phyloP scores from a whole-genome alignment of 169 alveolate species.

The Babesia bigemina region DNA sequence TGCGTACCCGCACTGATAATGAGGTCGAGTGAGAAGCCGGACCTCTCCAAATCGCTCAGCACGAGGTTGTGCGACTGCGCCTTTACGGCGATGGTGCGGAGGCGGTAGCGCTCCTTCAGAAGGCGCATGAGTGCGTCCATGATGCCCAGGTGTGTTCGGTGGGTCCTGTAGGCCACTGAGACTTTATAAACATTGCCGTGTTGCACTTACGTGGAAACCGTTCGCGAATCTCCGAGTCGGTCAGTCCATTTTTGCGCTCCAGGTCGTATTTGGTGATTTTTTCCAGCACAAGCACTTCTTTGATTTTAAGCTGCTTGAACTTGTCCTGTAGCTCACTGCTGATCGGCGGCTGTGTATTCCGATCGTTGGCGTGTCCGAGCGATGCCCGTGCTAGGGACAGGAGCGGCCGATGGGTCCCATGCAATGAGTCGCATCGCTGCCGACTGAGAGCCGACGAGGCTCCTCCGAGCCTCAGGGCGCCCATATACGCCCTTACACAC shows the following conservation, averaged over 20 bases:
- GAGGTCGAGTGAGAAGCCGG: constrained; percentile 50
- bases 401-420: background rate
- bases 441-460: no score
- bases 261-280: constrained; percentile 65
- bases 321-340: constrained; percentile 14
- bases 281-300: constrained; percentile 42
- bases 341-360: background rate
- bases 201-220: constrained; percentile 61
- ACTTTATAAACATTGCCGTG: no score
- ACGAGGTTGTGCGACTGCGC: constrained; percentile 55
- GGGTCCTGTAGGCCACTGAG: constrained; percentile 66
- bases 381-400: background rate
- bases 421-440: no score
- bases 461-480: no score
- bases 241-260: constrained; percentile 53
- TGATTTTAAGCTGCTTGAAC: constrained; percentile 36
- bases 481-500: no score
- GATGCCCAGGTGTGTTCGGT: constrained; percentile 42
- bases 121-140: constrained; percentile 52
- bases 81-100: constrained; percentile 50
- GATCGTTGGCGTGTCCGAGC: background rate
- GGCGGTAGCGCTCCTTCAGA: constrained; percentile 25
- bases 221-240: constrained; percentile 38
- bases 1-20: constrained; percentile 61
- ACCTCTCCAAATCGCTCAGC: constrained; percentile 27